Evolutionary conservation across 1,139 yeast species (phyloP).

Genomic region (Candida pseudoviswanathii): DNA sequence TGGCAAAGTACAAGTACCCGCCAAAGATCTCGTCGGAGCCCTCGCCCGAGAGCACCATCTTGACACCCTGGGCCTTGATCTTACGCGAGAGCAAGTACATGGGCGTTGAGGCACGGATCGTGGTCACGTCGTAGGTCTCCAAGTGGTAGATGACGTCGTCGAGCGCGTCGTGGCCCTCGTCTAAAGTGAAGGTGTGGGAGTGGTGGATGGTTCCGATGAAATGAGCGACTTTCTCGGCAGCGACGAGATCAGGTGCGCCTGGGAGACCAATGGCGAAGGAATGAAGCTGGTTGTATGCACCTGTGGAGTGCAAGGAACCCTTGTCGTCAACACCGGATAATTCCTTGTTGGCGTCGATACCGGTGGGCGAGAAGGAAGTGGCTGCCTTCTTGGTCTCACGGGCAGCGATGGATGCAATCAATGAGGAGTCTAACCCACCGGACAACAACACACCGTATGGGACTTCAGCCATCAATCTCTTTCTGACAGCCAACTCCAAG

Average conservation of each 20-base stretch:
- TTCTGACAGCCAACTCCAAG: constrained; percentile 93
- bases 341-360: constrained; percentile 56
- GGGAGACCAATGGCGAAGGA: constrained; percentile 97
- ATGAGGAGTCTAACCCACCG: constrained; percentile 95
- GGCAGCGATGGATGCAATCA: constrained; percentile 96
- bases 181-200: constrained; percentile 94
- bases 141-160: constrained; percentile 92
- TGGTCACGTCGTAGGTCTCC: constrained; percentile 97
- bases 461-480: constrained; percentile 98
- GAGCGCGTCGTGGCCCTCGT: constrained; percentile 95
- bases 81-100: constrained; percentile 95
- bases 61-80: constrained; percentile 98
- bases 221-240: constrained; percentile 95
- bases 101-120: constrained; percentile 98
- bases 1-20: constrained; percentile 95
- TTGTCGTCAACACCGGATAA: constrained; percentile 90
- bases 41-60: constrained; percentile 98
- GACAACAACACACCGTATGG: constrained; percentile 96
- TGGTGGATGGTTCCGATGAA: constrained; percentile 96
- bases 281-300: constrained; percentile 79
- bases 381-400: constrained; percentile 89
- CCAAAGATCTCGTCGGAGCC: constrained; percentile 99
- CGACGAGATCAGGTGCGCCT: constrained; percentile 95
- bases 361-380: constrained; percentile 55
- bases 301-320: constrained; percentile 77